A percentile compares a stretch with the other conserved stretches of the same genome.
Evolutionary conservation across 2,329 filamentous ascomycete genomes (phyloP).

Genomic region (Cladosporium sp.): DNA sequence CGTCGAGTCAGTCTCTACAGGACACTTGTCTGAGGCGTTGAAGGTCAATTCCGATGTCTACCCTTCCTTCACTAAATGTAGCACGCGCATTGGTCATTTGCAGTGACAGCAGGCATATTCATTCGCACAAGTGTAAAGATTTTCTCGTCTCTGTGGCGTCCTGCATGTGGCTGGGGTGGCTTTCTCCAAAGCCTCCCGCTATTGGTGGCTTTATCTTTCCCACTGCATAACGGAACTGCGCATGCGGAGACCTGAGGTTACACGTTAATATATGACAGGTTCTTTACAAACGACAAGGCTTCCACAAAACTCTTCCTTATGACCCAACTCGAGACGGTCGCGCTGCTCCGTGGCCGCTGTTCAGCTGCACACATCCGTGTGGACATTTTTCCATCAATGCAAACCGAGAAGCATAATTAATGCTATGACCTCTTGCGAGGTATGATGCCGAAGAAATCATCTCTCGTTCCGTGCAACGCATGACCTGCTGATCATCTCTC

Average conservation of each 20-base stretch:
- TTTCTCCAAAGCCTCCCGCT: not conserved
- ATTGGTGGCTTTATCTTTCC: not conserved
- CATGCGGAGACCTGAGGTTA: not conserved
- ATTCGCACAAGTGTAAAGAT: not conserved
- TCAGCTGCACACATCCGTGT: not conserved
- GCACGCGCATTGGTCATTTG: not conserved
- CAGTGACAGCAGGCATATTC: not conserved
- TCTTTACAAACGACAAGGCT: not conserved
- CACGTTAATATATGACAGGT: not conserved
- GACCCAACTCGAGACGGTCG: not conserved
- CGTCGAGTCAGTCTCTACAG: not conserved
- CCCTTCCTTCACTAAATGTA: not conserved
- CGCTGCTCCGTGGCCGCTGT: not conserved
- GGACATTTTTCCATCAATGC: not conserved
- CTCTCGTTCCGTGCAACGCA: not conserved
- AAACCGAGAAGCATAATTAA: not conserved
- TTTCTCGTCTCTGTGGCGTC: not conserved
- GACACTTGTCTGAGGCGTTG: not conserved
- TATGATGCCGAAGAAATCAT: not conserved
- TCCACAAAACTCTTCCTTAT: not conserved
- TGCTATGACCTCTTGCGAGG: not conserved
- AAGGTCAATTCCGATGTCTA: not conserved
- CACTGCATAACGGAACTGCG: not conserved
- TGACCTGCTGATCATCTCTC: not conserved
- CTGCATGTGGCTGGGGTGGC: not conserved